Percentiles rank a stretch among this genome's conserved stretches.
These are phyloP conservation scores for Yarrowia bubula DNA, from an alignment of 805 yeast genomes.

Conservation along the genomic window DNA sequence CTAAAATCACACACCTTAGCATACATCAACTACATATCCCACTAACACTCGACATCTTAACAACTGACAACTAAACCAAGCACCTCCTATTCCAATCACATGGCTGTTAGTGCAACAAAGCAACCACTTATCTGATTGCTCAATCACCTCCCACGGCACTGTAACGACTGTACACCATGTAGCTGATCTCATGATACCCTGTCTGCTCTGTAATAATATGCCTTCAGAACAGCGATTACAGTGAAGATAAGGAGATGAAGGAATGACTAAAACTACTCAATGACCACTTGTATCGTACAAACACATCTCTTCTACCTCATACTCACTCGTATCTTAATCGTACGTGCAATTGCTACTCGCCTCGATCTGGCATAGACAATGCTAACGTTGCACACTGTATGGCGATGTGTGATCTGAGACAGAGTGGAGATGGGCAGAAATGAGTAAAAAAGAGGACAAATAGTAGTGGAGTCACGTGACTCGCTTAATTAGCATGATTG, in stretches of 20 bases:
- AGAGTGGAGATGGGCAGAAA: neutral
- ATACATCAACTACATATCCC: neutral
- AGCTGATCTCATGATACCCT: no score
- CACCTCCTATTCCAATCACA: neutral
- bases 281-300: neutral
- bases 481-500: no score
- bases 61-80: neutral
- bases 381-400: conserved; percentile 5
- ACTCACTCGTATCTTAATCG: neutral
- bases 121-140: no score
- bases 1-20: neutral
- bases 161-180: no score
- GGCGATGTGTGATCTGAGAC: neutral
- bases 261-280: no score
- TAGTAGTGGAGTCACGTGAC: no score
- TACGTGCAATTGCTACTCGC: neutral
- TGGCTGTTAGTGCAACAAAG: no score
- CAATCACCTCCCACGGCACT: no score
- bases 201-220: no score
- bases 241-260: no score
- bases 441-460: neutral
- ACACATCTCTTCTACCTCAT: neutral
- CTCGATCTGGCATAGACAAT: conserved; percentile 8
- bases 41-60: neutral
- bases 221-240: no score